Percentiles rank a stretch among this genome's conserved stretches.
These are phyloP conservation scores for Hirsutella rhossiliensis DNA, from an alignment of 2,329 filamentous ascomycete species.

Conservation along the genomic window DNA sequence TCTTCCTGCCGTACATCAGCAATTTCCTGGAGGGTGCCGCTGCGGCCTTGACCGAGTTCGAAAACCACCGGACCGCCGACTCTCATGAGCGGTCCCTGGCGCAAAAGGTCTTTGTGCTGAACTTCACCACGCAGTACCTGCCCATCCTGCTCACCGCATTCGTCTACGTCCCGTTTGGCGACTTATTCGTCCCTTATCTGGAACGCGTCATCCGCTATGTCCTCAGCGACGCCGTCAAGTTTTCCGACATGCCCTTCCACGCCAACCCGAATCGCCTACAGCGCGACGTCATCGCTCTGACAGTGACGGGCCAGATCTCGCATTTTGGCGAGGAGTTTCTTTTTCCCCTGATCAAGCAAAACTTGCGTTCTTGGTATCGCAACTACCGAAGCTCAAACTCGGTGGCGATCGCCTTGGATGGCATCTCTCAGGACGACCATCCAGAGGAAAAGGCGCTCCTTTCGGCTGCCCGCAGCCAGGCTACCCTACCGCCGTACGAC, in stretches of 20 bases:
- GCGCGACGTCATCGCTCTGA: slow-evolving; percentile 66
- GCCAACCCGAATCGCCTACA: slow-evolving; percentile 55
- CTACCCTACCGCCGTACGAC: slow-evolving; percentile 56
- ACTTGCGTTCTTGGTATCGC: slow-evolving; percentile 32
- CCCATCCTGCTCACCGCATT: slow-evolving; percentile 68
- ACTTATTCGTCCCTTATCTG: slow-evolving; percentile 53
- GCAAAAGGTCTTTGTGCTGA: slow-evolving; percentile 64
- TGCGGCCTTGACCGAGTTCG: slow-evolving; percentile 51
- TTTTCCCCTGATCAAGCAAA: slow-evolving; percentile 56
- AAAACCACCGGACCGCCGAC: slow-evolving; percentile 64
- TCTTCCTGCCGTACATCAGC: slow-evolving; percentile 52
- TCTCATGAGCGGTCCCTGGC: slow-evolving; percentile 58
- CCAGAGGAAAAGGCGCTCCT: slow-evolving; percentile 54
- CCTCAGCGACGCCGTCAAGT: slow-evolving; percentile 30
- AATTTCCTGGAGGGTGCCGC: slow-evolving; percentile 51
- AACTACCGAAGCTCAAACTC: slow-evolving; percentile 21
- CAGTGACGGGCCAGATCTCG: slow-evolving; percentile 59
- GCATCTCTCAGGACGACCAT: slow-evolving; percentile 36
- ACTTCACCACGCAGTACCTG: slow-evolving; percentile 71
- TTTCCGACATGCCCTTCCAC: slow-evolving; percentile 43
- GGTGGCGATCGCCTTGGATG: slow-evolving; percentile 31
- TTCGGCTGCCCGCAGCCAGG: slow-evolving; percentile 50
- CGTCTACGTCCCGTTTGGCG: slow-evolving; percentile 66
- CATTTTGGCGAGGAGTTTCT: slow-evolving; percentile 62
- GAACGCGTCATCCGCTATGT: slow-evolving; percentile 39